Evolutionary conservation across 2,329 filamentous ascomycete species (phyloP).

Genomic region (Taxawa tesnikishii): DNA sequence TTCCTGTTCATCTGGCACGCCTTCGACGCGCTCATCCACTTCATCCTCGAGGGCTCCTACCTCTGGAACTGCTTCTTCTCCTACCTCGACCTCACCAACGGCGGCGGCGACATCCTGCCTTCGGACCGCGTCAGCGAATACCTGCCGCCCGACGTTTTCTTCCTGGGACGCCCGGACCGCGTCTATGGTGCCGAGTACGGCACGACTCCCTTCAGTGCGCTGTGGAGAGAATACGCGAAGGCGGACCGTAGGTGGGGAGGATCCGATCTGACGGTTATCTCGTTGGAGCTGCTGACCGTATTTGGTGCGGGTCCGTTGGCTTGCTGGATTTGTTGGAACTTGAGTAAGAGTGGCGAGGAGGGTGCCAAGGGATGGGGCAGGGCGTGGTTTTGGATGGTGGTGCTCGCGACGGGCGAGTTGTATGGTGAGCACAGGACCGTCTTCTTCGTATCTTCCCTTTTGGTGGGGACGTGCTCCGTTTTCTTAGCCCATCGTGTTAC

Average conservation of each 20-base stretch:
- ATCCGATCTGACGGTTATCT: constrained; percentile 46
- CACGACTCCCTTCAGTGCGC: constrained; percentile 35
- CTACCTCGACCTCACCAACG: constrained; percentile 31
- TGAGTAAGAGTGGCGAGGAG: constrained; percentile 23
- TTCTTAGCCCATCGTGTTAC: too few species aligned
- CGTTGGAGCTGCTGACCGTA: constrained; percentile 49
- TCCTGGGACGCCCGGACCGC: constrained; percentile 41
- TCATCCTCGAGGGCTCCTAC: constrained; percentile 81
- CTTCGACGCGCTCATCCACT: constrained; percentile 84
- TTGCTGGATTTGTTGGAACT: constrained; percentile 40
- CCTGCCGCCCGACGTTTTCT: constrained; percentile 36
- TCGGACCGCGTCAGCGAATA: constrained; percentile 22
- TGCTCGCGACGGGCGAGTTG: constrained; percentile 50
- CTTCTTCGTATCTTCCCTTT: not conserved
- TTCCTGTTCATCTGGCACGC: constrained; percentile 89
- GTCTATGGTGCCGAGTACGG: constrained; percentile 50
- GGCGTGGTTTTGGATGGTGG: constrained; percentile 44
- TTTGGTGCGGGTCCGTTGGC: constrained; percentile 46
- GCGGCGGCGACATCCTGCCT: constrained; percentile 13
- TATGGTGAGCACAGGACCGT: constrained; percentile 34
- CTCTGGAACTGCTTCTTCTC: constrained; percentile 90
- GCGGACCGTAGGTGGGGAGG: constrained; percentile 50
- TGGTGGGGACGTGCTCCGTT: too few species aligned
- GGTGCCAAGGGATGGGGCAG: constrained; percentile 20
- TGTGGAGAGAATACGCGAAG: constrained; percentile 57